Conservation (phyloP, 352 stramenopile genomes). For the Globisporangium parvum region DNA sequence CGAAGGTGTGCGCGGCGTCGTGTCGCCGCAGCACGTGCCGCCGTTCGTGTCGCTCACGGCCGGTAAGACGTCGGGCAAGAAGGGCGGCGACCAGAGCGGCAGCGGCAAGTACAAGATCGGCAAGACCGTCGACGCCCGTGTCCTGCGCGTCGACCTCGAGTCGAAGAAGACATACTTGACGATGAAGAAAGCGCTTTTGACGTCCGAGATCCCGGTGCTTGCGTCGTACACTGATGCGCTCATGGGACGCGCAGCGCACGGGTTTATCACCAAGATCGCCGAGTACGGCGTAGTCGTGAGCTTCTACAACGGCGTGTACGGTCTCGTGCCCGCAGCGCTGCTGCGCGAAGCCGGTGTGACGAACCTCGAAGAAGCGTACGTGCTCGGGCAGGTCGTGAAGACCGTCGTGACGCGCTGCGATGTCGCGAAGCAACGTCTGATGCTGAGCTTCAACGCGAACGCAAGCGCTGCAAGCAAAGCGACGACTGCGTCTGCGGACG, state of each 20-base stretch:
- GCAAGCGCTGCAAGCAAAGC: conserved; percentile 10
- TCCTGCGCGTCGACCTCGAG: conserved; percentile 81
- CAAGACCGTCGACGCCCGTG: conserved; percentile 69
- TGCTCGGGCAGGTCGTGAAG: conserved; percentile 84
- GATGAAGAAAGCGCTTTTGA: conserved; percentile 82
- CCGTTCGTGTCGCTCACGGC: conserved; percentile 61
- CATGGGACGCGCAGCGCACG: conserved; percentile 68
- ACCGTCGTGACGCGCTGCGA: conserved; percentile 72
- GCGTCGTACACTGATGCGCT: conserved; percentile 69
- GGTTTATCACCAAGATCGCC: conserved; percentile 93
- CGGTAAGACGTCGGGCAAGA: conserved; percentile 23
- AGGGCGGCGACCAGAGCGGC: conserved; percentile 26
- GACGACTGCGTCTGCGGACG: not conserved
- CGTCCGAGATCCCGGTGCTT: conserved; percentile 72
- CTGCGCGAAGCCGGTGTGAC: conserved; percentile 79
- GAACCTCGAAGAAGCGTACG: conserved; percentile 82
- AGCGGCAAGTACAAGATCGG: conserved; percentile 76
- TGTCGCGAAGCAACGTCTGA: conserved; percentile 70
- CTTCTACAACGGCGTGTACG: conserved; percentile 96
- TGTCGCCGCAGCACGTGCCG: conserved; percentile 71
- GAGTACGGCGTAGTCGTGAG: conserved; percentile 91
- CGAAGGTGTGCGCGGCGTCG: conserved; percentile 76
- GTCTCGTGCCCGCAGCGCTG: conserved; percentile 83
- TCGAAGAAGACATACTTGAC: conserved; percentile 92
- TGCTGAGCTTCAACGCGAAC: conserved; percentile 80